Evolutionary conservation across 192 early-diverging fungal genomes (phyloP), one percentile per base, ranked within the genome.

Genomic region (Coemansia sp.): DNA sequence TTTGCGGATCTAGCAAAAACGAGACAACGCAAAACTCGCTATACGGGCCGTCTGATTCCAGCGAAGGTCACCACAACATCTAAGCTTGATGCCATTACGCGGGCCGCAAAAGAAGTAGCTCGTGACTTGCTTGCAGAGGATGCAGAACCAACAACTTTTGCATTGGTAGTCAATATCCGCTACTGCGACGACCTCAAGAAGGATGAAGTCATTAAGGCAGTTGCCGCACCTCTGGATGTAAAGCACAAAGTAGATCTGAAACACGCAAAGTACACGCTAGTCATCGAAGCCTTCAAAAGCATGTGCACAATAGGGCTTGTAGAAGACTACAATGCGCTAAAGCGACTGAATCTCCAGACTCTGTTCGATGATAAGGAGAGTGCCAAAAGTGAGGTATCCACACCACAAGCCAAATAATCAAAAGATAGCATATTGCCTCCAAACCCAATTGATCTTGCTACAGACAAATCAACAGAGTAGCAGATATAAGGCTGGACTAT

Each of bases 161-260:
- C 80, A 2, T 72, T 82, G 65, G 75, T 68, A 13, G 68, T 82
- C 55, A 82, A 82, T 43, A 75, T 71, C 37, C 80, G 80, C 56
- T 74, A 78, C 63, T 82, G 80, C 61, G 80, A 74, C 42, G 69
- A 64, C 18, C 61, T 82, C 55, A 82, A 77, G 63, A 75, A 75
- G 43, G 75, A 82, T 51, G 66, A 71, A 2, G 45, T 82, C 25
- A 82, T 82, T 56, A 61, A 68, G 29, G 68, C 80, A 4, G 80
- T 82, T 35, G 80, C 80, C 35, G 80, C 75, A 7, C 75, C 72
- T 55, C 58, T 82, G 23, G 72, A 78, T 43, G 71, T n/a, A 20
- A 82, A 71, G 65, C 80, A 82, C 75, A 82, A 74, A 43, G 80
- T 82, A 10, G 80, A 82, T 49, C 53, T 82, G 61, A 72, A 73